Conservation (phyloP, 176 grass and related monocot species). For the Hordeum marinum region DNA sequence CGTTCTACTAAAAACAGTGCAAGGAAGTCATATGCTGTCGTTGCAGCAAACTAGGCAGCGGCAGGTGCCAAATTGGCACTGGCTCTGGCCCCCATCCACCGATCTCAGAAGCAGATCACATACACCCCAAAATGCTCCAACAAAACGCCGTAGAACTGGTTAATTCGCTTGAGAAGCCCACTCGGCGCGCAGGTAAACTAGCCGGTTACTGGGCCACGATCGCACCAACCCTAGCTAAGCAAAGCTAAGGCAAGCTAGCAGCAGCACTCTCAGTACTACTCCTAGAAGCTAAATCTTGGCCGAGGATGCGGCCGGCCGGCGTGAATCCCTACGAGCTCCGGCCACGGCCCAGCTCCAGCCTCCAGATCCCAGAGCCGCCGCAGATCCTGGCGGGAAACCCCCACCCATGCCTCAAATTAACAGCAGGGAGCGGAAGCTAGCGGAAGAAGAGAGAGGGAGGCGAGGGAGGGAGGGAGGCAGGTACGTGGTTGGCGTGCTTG, state of each 20-base stretch:
- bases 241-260: neutral
- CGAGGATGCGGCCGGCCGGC: neutral
- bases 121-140: neutral
- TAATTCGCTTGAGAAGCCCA: neutral
- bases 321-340: neutral
- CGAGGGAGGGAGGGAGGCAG: fast-evolving
- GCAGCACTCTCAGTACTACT: neutral
- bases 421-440: neutral
- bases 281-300: neutral
- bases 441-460: neutral
- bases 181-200: neutral
- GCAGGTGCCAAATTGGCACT: neutral
- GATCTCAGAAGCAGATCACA: neutral
- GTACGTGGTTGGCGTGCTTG: slow-evolving; percentile 81
- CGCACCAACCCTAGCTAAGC: neutral
- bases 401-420: no score
- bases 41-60: neutral
- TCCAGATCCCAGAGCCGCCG: neutral
- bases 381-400: slow-evolving; percentile 14
- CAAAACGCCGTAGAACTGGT: neutral
- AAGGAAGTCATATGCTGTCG: neutral
- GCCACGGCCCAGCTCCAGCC: neutral
- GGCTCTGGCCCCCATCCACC: neutral
- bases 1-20: neutral
- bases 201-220: neutral